Conservation (phyloP, 169 alveolate genomes). For the Eimeria tenella region DNA sequence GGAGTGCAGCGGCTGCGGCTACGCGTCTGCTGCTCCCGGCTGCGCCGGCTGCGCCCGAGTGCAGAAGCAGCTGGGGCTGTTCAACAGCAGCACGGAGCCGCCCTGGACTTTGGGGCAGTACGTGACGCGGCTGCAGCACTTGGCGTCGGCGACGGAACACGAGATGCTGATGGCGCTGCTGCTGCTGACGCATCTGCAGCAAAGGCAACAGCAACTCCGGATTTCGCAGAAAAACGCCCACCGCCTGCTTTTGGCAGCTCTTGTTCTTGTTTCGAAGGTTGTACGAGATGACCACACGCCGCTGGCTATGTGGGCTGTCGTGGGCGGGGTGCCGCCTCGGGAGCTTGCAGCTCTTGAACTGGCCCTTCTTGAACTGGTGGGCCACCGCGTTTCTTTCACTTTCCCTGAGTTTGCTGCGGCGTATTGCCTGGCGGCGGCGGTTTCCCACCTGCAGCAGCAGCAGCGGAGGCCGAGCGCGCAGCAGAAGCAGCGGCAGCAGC, state of each 20-base stretch:
- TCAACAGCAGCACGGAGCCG: conserved; percentile 67
- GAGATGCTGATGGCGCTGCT: conserved; percentile 59
- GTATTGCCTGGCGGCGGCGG: conserved; percentile 44
- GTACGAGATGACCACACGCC: conserved; percentile 46
- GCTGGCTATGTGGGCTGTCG: conserved; percentile 50
- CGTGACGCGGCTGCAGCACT: conserved; percentile 53
- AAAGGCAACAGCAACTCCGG: conserved; percentile 45
- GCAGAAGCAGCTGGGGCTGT: conserved; percentile 42
- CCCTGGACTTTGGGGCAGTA: conserved; percentile 39
- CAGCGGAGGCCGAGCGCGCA: background rate
- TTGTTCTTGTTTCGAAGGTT: conserved; percentile 19
- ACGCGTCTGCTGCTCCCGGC: background rate
- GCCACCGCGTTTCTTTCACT: conserved; percentile 26
- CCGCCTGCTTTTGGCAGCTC: conserved; percentile 43
- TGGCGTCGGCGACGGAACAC: conserved; percentile 59
- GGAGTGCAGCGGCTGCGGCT: background rate
- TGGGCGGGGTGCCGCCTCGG: conserved; percentile 22
- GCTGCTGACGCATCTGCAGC: conserved; percentile 58
- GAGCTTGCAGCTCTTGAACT: conserved; percentile 17
- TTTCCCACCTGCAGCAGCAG: conserved; percentile 26
- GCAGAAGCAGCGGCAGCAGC: background rate
- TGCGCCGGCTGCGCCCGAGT: conserved; percentile 50
- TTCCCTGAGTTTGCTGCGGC: conserved; percentile 64
- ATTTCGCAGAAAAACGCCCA: conserved; percentile 17
- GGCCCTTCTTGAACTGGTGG: conserved; percentile 29